Evolutionary conservation across 352 stramenopile genomes (phyloP).

Genomic region (Phytophthora sansomeana): DNA sequence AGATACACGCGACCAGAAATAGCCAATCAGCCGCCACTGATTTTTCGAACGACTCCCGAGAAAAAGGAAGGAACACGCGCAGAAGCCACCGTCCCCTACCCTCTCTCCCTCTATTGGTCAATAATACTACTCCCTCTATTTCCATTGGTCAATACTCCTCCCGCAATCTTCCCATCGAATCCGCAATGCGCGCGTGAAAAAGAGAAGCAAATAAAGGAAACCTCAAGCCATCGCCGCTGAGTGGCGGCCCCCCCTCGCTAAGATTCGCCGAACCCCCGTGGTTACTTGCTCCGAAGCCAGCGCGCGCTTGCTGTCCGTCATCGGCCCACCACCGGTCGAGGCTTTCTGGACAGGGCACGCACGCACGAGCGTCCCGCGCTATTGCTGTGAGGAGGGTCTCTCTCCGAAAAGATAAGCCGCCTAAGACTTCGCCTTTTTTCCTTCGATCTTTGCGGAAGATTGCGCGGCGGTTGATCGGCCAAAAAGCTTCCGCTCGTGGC

Average conservation of each 20-base stretch:
- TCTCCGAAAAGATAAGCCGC: slow-evolving; percentile 13
- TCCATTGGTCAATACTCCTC: slow-evolving; percentile 1
- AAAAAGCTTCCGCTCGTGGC: neutral
- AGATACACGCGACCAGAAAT: slow-evolving; percentile 1
- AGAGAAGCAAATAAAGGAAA: slow-evolving; percentile 38
- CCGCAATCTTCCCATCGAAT: slow-evolving; percentile 4
- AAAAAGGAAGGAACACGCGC: slow-evolving; percentile 25
- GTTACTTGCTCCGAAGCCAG: slow-evolving; percentile 21
- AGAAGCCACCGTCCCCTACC: neutral
- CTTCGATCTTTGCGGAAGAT: slow-evolving; percentile 29
- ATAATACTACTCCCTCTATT: too few relatives aligned
- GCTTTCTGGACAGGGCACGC: slow-evolving; percentile 20
- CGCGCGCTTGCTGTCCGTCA: neutral
- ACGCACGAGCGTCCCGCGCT: slow-evolving; percentile 14
- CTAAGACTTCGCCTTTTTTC: slow-evolving; percentile 33
- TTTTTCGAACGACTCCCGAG: slow-evolving; percentile 27
- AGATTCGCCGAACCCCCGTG: slow-evolving; percentile 38
- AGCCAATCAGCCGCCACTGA: slow-evolving; percentile 16
- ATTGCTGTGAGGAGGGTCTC: neutral
- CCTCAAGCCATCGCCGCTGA: slow-evolving; percentile 8
- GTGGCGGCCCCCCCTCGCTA: slow-evolving; percentile 34
- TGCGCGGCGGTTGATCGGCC: slow-evolving; percentile 10
- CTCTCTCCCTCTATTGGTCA: too few relatives aligned
- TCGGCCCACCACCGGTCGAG: slow-evolving; percentile 1
- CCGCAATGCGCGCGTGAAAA: slow-evolving; percentile 29